Evolutionary conservation across 2,329 filamentous ascomycete genomes (phyloP).

Genomic region (Colletotrichum sp.): DNA sequence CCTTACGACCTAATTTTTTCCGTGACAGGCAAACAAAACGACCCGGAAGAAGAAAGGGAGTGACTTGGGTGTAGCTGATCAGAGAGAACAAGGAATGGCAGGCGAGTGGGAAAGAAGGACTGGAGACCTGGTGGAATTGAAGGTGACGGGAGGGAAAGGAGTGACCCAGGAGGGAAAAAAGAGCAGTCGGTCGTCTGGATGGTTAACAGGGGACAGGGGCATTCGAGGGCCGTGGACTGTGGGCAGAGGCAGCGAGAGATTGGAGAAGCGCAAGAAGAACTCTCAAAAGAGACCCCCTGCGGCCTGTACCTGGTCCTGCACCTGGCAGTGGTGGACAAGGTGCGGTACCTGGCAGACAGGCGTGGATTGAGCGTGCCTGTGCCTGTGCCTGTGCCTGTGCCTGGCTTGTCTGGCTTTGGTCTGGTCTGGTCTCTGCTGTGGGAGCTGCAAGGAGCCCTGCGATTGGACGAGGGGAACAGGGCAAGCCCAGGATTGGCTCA

Average conservation of each 20-base stretch:
- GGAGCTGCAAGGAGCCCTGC: conserved; percentile 13
- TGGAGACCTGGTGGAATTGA: conserved; percentile 6
- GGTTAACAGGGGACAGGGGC: not conserved
- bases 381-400: not conserved
- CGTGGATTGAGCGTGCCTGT: not conserved
- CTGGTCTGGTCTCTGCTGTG: not conserved
- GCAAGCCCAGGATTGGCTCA: not conserved
- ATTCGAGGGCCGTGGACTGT: not conserved
- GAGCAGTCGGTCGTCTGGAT: not conserved
- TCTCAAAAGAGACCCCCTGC: conserved; percentile 11
- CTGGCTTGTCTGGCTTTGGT: conserved; percentile 11
- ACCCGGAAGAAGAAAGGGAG: not conserved
- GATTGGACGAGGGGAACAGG: not conserved
- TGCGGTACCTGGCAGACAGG: not conserved
- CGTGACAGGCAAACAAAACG: conserved; percentile 7
- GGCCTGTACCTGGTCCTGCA: not conserved
- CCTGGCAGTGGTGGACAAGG: not conserved
- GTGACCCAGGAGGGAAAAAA: conserved; percentile 15
- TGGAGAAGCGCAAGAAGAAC: conserved; percentile 2
- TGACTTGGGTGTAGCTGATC: conserved; percentile 7
- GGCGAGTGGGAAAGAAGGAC: not conserved
- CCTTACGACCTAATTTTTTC: not conserved
- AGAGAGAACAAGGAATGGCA: conserved; percentile 4
- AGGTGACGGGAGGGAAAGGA: conserved; percentile 15
- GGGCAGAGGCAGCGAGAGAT: not conserved